These are phyloP conservation scores for Suhomyces tanzawaensis DNA, from an alignment of 805 yeast genomes.

Conservation along the genomic window DNA sequence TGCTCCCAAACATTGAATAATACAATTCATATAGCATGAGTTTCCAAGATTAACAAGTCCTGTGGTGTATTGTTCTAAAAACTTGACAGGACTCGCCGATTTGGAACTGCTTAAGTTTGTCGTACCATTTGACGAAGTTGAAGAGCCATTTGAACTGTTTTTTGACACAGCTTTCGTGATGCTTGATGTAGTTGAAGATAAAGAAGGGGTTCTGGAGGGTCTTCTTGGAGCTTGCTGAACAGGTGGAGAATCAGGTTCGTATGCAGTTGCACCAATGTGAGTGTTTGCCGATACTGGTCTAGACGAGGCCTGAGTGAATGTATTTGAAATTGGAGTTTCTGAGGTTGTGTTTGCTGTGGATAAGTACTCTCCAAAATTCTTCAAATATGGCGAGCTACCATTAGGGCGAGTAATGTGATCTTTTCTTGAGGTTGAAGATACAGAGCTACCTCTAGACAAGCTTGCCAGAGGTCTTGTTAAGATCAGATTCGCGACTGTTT, in stretches of 20 bases:
- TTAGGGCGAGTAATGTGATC: neutral
- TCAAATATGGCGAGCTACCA: slow-evolving; percentile 23
- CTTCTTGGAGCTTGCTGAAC: neutral
- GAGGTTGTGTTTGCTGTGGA: slow-evolving; percentile 23
- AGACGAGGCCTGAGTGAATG: slow-evolving; percentile 6
- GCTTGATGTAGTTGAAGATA: neutral
- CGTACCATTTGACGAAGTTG: slow-evolving; percentile 1
- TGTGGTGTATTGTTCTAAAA: slow-evolving; percentile 43
- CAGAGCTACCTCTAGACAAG: slow-evolving; percentile 13
- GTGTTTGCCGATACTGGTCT: neutral
- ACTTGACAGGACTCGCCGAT: slow-evolving; percentile 1
- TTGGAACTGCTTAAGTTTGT: neutral
- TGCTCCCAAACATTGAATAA: slow-evolving; percentile 81
- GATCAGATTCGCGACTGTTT: slow-evolving; percentile 11
- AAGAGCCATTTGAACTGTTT: neutral
- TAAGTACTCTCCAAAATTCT: slow-evolving; percentile 26
- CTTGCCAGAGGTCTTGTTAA: slow-evolving; percentile 20
- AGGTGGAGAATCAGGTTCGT: neutral
- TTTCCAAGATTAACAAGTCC: slow-evolving; percentile 85
- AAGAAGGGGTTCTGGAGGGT: slow-evolving; percentile 4
- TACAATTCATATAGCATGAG: slow-evolving; percentile 90
- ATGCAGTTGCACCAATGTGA: neutral
- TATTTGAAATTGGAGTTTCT: slow-evolving; percentile 18
- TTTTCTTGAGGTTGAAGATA: neutral
- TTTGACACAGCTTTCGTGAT: neutral